Evolutionary conservation across 768 basidiomycete genomes (phyloP).

Genomic region (Podaxis carcinomalis): DNA sequence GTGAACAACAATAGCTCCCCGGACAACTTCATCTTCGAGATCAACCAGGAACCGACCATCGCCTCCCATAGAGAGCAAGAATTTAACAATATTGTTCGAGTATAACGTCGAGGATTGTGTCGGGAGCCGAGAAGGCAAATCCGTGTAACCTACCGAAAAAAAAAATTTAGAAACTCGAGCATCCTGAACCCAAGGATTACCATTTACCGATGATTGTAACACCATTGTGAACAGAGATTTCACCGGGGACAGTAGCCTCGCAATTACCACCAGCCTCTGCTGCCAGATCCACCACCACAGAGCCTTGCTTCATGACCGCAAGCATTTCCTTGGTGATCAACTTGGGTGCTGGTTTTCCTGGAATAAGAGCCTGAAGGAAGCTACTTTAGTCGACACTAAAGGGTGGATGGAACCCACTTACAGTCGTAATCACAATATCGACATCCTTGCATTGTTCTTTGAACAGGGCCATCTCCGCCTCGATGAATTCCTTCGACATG

Average conservation of each 20-base stretch:
- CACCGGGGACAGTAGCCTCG: conserved; percentile 74
- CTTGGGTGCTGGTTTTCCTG: conserved; percentile 83
- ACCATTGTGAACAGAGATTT: conserved; percentile 63
- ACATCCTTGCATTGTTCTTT: conserved; percentile 86
- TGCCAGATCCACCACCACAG: conserved; percentile 82
- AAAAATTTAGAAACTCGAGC: background rate
- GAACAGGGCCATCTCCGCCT: conserved; percentile 85
- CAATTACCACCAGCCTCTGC: conserved; percentile 92
- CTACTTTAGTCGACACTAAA: background rate
- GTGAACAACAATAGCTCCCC: conserved; percentile 74
- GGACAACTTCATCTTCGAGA: conserved; percentile 78
- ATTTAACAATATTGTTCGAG: conserved; percentile 90
- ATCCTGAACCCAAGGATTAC: background rate
- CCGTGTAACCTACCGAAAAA: conserved; percentile 60
- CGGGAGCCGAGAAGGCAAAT: conserved; percentile 82
- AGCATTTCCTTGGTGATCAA: conserved; percentile 85
- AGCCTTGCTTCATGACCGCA: conserved; percentile 88
- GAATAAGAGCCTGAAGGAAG: conserved; percentile 63
- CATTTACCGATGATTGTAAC: conserved; percentile 75
- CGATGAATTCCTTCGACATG: conserved; percentile 88
- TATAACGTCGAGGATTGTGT: conserved; percentile 88
- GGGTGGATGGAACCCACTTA: conserved; percentile 23
- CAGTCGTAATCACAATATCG: conserved; percentile 85
- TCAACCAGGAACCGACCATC: conserved; percentile 62
- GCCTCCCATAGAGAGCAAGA: conserved; percentile 73